Base-by-base conservation (phyloP, 805 yeast genomes). In the Schwanniomyces polymorphus region DNA sequence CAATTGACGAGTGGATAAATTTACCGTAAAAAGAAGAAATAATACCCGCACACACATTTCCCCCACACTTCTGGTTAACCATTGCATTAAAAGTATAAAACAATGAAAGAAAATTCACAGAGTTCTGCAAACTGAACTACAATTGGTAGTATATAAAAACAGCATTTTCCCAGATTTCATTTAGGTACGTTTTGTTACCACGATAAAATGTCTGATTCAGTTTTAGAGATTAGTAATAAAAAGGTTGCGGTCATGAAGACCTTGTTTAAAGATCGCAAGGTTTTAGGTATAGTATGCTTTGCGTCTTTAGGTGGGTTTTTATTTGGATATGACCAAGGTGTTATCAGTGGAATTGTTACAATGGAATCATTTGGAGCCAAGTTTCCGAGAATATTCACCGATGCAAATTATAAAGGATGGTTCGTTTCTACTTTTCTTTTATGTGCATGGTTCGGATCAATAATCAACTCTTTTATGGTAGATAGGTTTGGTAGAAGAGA, bases 301-400 rank as follows among this genome's bases (percentile, higher is more conserved):
- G 58, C 56, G 5, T 50, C 56, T 2, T 27, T 54, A 14, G 56
- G 53, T 10, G 58, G 58, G 9, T 74, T 81, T 5, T 72, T 85
- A 43, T 85, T 85, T 57, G 91, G 91, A 44, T 85, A 83, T 57
- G 88, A 85, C 58, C 90, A 85, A 62, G 91, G 90, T 59, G 76
- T 85, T 40, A 84, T 85, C 86, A 74, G 85, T 27, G 81, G 84
- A 55, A 63, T 82, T 37, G 78, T 81, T 68, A 79, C 50, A 65
- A 81, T 51, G 64, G 66, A 51, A 53, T 63, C 63, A 29, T 79
- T 82, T 43, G 78, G 82, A 35, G 56, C 61, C 2, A 65, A 60
- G 39, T 67, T 66, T 45, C 69, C 68, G 1, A 51, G 65, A 21
- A 63, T 57, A 17, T 53, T 44, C 34, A 28, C 38, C 8, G 58